A percentile compares a stretch with the other conserved stretches of the same genome.
phyloP scores from a whole-genome alignment of 805 yeast species.

The Blastobotrys americana region DNA sequence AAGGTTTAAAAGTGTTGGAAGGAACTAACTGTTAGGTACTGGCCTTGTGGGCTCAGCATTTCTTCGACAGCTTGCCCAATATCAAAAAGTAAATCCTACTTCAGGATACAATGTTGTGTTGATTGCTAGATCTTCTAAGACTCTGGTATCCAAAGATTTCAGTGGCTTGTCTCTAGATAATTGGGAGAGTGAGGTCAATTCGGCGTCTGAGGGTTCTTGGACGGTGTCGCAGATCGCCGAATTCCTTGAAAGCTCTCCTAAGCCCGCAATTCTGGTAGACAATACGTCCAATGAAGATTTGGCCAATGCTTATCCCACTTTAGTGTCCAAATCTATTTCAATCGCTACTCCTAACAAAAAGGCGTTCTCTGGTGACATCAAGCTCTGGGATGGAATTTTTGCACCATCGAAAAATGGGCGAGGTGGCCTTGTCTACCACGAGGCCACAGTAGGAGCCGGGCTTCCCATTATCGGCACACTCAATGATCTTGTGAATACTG shows the following conservation, averaged over 20 bases:
- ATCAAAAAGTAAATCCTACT: slow-evolving; percentile 40
- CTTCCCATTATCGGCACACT: slow-evolving; percentile 86
- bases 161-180: slow-evolving; percentile 56
- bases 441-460: slow-evolving; percentile 98
- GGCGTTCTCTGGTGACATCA: slow-evolving; percentile 77
- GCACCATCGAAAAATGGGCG: slow-evolving; percentile 38
- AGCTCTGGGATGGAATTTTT: slow-evolving; percentile 72
- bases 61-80: slow-evolving; percentile 64
- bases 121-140: slow-evolving; percentile 67
- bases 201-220: slow-evolving; percentile 44
- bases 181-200: slow-evolving; percentile 46
- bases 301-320: slow-evolving; percentile 69
- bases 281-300: slow-evolving; percentile 82
- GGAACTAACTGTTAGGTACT: slow-evolving; percentile 46
- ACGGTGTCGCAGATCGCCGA: slow-evolving; percentile 51
- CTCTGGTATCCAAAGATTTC: slow-evolving; percentile 63
- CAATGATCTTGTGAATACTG: slow-evolving; percentile 83
- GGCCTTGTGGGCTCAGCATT: slow-evolving; percentile 96
- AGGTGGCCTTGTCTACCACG: slow-evolving; percentile 86
- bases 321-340: slow-evolving; percentile 72
- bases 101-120: slow-evolving; percentile 71
- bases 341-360: slow-evolving; percentile 98
- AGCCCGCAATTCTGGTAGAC: slow-evolving; percentile 81
- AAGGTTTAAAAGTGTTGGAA: background rate
- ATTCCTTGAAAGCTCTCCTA: slow-evolving; percentile 56